These are phyloP conservation scores for Auriscalpium vulgare DNA, from an alignment of 768 basidiomycete genomes.

Conservation along the genomic window DNA sequence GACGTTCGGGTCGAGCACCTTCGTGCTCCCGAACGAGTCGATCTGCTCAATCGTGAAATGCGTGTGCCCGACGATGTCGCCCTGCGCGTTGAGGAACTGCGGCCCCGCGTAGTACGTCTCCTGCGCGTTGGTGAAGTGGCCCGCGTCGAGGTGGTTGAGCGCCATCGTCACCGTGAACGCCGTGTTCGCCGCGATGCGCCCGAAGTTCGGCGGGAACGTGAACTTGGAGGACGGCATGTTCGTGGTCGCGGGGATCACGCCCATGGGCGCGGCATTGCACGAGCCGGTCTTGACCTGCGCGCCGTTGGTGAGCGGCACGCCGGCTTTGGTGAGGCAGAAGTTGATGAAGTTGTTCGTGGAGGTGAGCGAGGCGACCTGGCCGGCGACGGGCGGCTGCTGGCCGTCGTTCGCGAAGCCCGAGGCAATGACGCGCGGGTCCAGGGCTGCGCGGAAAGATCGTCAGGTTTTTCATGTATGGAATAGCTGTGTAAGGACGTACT, in stretches of 20 bases:
- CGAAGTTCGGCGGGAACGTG: conserved; percentile 37
- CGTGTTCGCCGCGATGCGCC: conserved; percentile 34
- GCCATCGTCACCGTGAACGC: conserved; percentile 48
- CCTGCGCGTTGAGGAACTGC: conserved; percentile 39
- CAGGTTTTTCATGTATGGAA: background rate
- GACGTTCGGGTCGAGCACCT: conserved; percentile 36
- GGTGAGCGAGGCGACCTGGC: conserved; percentile 48
- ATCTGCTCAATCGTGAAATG: conserved; percentile 57
- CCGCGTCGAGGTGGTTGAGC: conserved; percentile 38
- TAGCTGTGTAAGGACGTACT: background rate
- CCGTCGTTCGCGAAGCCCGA: conserved; percentile 47
- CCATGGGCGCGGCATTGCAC: conserved; percentile 58
- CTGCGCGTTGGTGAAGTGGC: conserved; percentile 49
- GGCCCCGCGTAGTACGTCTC: conserved; percentile 49
- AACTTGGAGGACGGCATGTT: conserved; percentile 54
- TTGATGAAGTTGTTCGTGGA: conserved; percentile 74
- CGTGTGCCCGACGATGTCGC: conserved; percentile 52
- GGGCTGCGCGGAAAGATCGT: conserved; percentile 18
- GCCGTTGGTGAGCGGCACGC: conserved; percentile 53
- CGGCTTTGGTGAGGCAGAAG: conserved; percentile 42
- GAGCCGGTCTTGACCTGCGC: conserved; percentile 41
- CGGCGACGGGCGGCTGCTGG: conserved; percentile 25
- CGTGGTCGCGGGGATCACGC: conserved; percentile 40
- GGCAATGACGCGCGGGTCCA: conserved; percentile 43
- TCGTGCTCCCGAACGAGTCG: conserved; percentile 38